phyloP scores from a whole-genome alignment of 805 yeast species.

The Myxozyma sirexii region DNA sequence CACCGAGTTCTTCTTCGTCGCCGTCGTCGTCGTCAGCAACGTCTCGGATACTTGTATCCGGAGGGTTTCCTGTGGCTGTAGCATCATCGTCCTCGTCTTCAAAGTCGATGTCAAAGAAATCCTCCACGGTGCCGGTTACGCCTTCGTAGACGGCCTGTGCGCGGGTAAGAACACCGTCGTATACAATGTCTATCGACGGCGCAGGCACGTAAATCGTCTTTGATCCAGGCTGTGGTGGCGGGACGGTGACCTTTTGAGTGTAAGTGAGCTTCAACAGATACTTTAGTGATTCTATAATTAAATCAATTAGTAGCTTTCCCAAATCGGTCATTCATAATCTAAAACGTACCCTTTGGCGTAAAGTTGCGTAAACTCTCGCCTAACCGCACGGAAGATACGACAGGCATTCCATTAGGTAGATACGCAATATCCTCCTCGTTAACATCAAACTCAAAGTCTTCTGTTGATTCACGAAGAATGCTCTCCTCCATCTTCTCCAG shows the following conservation, averaged over 20 bases:
- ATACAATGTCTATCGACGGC: constrained; percentile 85
- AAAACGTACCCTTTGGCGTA: constrained; percentile 66
- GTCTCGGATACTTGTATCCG: constrained; percentile 16
- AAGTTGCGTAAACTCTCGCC: constrained; percentile 85
- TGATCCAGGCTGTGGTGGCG: constrained; percentile 35
- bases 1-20: constrained; percentile 6
- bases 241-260: constrained; percentile 26
- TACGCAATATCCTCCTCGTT: constrained; percentile 58
- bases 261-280: constrained; percentile 31
- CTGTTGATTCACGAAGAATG: constrained; percentile 75
- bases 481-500: constrained; percentile 76
- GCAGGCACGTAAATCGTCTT: constrained; percentile 50
- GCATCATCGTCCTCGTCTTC: constrained; percentile 83
- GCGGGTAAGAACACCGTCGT: constrained; percentile 86
- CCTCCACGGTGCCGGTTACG: constrained; percentile 92
- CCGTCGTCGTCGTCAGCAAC: not conserved
- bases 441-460: constrained; percentile 57
- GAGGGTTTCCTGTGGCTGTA: constrained; percentile 17
- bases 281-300: constrained; percentile 23
- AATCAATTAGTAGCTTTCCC: not conserved
- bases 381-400: constrained; percentile 76
- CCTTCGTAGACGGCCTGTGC: constrained; percentile 72
- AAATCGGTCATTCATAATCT: not conserved
- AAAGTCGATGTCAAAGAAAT: constrained; percentile 93
- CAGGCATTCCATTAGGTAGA: constrained; percentile 63